Evolutionary conservation across 352 stramenopile genomes (phyloP), one percentile per base, ranked within the genome.

Genomic region (Phytophthora foliorum): DNA sequence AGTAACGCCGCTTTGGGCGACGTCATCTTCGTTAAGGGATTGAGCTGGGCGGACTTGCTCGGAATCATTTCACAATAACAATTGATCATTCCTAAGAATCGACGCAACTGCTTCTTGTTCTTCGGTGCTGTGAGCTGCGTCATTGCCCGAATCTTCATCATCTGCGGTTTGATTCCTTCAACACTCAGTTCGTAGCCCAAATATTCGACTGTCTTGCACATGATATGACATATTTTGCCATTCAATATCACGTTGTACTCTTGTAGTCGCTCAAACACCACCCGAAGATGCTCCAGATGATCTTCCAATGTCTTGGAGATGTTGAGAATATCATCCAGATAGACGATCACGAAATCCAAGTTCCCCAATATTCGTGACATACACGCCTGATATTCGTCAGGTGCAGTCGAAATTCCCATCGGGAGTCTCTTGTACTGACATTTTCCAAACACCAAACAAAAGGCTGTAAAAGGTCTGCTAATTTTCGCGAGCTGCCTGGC

Each of bases 191-290:
- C 39, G 29, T 51, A 61, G 6, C 25, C 39, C 4, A 51, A 11
- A 8, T 52, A 61, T 6, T 61, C 39, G 8, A 61, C 54, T 3
- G 19, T 17, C 19, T 38, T 19, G 14, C 54, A 39, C 7, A 61
- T 19, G 6, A 61, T 42, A 11, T 61, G 39, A 16, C 54, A 51
- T 16, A 52, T 52, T 55, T 79, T 55, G 24, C 69, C 63, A 25
- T 74, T 51, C 21, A 51, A 16, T 5, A 21, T 51, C 9, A 61
- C 38, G 14, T 61, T 39, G 25, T 52, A 51, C 27, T 39, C 21
- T 2, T 39, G 16, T 17, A 69, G n/a, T 0, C 52, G 22, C 14
- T 14, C 38, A 27, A 63, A 63, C 3, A 62, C 22, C 0, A 48
- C 36, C 1, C 19, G 17, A 4, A 69, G 19, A 9, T 69, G 44